Percentiles rank a stretch among this genome's conserved stretches.
Conservation (phyloP, 1,139 yeast species). For the Geotrichum carabidarum region DNA sequence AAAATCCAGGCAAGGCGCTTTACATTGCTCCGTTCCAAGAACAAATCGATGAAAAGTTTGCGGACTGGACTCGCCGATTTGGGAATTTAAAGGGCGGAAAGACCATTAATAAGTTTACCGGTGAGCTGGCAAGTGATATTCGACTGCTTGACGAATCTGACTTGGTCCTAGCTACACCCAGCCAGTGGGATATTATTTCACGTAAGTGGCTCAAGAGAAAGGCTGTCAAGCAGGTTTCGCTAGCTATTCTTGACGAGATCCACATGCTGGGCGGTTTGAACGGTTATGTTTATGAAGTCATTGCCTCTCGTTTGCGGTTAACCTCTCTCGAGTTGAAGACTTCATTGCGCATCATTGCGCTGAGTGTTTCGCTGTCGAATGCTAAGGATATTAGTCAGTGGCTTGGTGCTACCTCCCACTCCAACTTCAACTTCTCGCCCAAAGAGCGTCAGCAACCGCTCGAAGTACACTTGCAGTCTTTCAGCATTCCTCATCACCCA, state of each 20-base stretch:
- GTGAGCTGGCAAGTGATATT: slow-evolving; percentile 55
- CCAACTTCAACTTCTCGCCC: slow-evolving; percentile 67
- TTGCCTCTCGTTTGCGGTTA: slow-evolving; percentile 66
- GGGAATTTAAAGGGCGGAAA: slow-evolving; percentile 36
- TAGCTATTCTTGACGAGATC: slow-evolving; percentile 71
- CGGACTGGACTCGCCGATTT: slow-evolving; percentile 52
- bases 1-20: slow-evolving; percentile 40
- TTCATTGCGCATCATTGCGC: slow-evolving; percentile 53
- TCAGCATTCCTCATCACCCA: slow-evolving; percentile 46
- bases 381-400: slow-evolving; percentile 80
- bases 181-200: slow-evolving; percentile 64
- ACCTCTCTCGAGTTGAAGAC: slow-evolving; percentile 59
- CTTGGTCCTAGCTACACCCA: slow-evolving; percentile 72
- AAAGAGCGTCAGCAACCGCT: slow-evolving; percentile 53
- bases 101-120: slow-evolving; percentile 52
- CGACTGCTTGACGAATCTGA: slow-evolving; percentile 54
- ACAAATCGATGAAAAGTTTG: slow-evolving; percentile 45
- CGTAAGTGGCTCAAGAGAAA: slow-evolving; percentile 68
- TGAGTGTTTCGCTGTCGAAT: slow-evolving; percentile 66
- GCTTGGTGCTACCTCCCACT: slow-evolving; percentile 62
- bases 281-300: slow-evolving; percentile 64
- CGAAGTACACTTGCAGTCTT: slow-evolving; percentile 55
- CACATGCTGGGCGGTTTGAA: slow-evolving; percentile 56
- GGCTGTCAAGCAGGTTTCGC: slow-evolving; percentile 60
- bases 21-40: slow-evolving; percentile 62